These are phyloP conservation scores for Cyathus striatus DNA, from an alignment of 768 basidiomycete genomes.

Conservation along the genomic window DNA sequence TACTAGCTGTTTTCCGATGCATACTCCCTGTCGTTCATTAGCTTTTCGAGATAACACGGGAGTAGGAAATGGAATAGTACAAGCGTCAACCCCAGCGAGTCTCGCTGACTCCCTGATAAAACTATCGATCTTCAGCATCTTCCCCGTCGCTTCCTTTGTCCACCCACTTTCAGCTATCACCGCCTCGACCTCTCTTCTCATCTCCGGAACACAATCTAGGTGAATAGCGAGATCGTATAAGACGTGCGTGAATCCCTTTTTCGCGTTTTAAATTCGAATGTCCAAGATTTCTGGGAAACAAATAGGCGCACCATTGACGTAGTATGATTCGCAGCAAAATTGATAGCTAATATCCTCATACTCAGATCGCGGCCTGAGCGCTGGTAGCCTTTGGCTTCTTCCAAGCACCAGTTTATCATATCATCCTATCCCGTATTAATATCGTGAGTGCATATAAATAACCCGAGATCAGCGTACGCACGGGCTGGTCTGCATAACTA, in stretches of 20 bases:
- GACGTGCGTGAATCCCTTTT: conserved; percentile 20
- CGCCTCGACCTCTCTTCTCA: conserved; percentile 32
- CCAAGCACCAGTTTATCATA: conserved; percentile 40
- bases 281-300: no score
- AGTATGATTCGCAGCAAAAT: conserved; percentile 36
- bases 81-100: conserved; percentile 13
- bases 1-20: conserved; percentile 12
- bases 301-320: conserved; percentile 31
- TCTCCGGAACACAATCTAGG: conserved; percentile 15
- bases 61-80: background rate
- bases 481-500: conserved; percentile 26
- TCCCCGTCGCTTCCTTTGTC: conserved; percentile 21
- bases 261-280: no score
- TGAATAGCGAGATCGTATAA: conserved; percentile 20
- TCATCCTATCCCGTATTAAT: conserved; percentile 32
- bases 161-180: conserved; percentile 25
- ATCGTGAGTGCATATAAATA: no score
- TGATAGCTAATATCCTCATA: conserved; percentile 24
- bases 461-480: no score
- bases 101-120: conserved; percentile 36
- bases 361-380: conserved; percentile 22
- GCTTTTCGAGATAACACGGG: background rate
- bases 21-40: conserved; percentile 13
- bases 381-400: conserved; percentile 24
- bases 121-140: conserved; percentile 36